Evolutionary conservation across 352 stramenopile species (phyloP), one percentile per base, ranked within the genome.

Genomic region (Phytophthora tentaculata): DNA sequence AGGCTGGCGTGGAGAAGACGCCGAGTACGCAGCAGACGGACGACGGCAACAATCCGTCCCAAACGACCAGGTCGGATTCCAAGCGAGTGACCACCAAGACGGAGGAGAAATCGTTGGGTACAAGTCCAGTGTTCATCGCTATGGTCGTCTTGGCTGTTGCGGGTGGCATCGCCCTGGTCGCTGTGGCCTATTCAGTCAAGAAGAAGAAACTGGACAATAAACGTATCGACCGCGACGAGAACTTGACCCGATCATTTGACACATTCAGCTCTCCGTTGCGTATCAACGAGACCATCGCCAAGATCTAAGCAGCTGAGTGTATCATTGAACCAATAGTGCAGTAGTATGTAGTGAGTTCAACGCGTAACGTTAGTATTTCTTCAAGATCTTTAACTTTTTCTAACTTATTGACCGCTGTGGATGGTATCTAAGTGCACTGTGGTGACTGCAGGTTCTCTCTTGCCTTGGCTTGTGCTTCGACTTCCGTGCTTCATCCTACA

Each of bases 131-230:
- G 0, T 37, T 86, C 9, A 48, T 72, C 29, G 58, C 58, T 9
- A 22, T 79, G 1, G 35, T 58, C 12, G 67, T 76, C 8, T 41
- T 73, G 45, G 71, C 54, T 5, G 67, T 48, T n/a, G 71, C 76
- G 39, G 59, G 56, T 6, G 56, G 26, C 9, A 62, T 76, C 39
- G 67, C 71, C 7, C 20, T 79, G 22, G 67, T 51, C 22, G 67
- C 37, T 13, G 63, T 79, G 1, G 71, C 56, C n/a, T 73, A 61
- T 23, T 14, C 32, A 3, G 59, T 56, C 14, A 73, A 76, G 56
- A 79, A 73, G 55, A 76, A 73, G 45, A 73, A 71, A 64, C 23
- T 79, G 13, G 44, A 68, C 22, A 59, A 79, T 22, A 75, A 79
- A 59, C 54, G 51, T 8, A 55, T 68, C 16, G 71, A 74, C 41